Conservation (phyloP, 1,284 basidiomycete genomes). For the Chiua sp. region DNA sequence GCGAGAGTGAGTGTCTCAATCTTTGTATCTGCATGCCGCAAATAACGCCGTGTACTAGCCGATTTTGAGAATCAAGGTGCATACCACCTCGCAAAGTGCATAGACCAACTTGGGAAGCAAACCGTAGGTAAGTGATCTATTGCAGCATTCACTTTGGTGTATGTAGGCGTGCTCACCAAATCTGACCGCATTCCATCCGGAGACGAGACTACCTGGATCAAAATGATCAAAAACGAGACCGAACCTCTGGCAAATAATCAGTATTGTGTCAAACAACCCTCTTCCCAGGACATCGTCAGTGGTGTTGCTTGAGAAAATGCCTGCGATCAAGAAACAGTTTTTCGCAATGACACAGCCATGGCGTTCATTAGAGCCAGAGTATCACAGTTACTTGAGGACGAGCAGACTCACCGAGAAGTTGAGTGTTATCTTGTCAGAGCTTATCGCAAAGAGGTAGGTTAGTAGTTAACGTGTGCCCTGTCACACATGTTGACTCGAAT, state of each 20-base stretch:
- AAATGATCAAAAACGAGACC: constrained; percentile 59
- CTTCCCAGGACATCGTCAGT: constrained; percentile 54
- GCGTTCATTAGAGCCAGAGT: constrained; percentile 53
- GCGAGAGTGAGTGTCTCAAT: constrained; percentile 58
- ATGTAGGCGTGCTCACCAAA: constrained; percentile 77
- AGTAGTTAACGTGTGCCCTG: not conserved
- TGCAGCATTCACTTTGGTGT: too few relatives aligned
- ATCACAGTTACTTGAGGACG: constrained; percentile 60
- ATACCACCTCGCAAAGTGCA: constrained; percentile 56
- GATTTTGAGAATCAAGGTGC: constrained; percentile 82
- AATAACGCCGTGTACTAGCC: constrained; percentile 43
- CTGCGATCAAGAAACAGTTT: constrained; percentile 65
- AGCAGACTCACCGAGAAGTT: constrained; percentile 58
- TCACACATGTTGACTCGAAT: not conserved
- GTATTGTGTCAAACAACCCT: constrained; percentile 78
- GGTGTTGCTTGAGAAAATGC: constrained; percentile 68
- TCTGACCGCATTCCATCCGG: constrained; percentile 72
- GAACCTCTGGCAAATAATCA: constrained; percentile 66
- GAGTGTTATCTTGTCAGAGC: constrained; percentile 57
- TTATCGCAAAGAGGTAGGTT: constrained; percentile 60
- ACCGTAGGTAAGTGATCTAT: constrained; percentile 63
- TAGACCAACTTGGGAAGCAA: constrained; percentile 63
- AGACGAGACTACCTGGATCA: constrained; percentile 65
- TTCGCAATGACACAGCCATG: constrained; percentile 65
- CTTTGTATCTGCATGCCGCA: not conserved